Conservation (phyloP, 805 yeast species). For the Kazachstania africana region DNA sequence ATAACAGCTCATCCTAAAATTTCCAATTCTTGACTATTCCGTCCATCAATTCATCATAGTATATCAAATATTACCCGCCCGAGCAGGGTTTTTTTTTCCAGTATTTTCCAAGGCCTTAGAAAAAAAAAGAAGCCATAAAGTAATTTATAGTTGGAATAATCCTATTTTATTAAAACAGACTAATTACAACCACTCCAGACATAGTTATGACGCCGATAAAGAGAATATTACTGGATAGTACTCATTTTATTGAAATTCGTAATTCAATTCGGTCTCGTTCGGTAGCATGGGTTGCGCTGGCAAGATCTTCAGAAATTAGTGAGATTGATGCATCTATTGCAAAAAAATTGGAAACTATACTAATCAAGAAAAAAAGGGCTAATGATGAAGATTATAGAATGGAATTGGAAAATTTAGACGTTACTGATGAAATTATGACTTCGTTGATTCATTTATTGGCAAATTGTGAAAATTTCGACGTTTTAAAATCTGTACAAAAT, state of each 20-base stretch:
- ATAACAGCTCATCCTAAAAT: too few relatives aligned
- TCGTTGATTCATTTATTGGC: constrained; percentile 21
- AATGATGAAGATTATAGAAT: constrained; percentile 17
- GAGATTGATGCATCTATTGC: constrained; percentile 51
- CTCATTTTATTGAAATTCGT: constrained; percentile 51
- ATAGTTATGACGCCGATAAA: too few relatives aligned
- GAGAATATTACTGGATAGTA: constrained; percentile 43
- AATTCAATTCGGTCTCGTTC: constrained; percentile 64
- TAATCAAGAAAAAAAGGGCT: constrained; percentile 26
- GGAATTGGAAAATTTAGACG: constrained; percentile 16
- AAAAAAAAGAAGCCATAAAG: too few relatives aligned
- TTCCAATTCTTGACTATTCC: too few relatives aligned
- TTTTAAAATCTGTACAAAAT: constrained; percentile 22
- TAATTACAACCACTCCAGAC: too few relatives aligned
- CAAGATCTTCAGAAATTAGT: constrained; percentile 57
- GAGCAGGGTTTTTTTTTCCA: too few relatives aligned
- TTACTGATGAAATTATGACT: constrained; percentile 8
- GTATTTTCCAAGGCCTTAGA: too few relatives aligned
- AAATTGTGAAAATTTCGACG: constrained; percentile 14
- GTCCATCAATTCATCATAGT: too few relatives aligned
- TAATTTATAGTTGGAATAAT: too few relatives aligned
- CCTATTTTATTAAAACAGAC: too few relatives aligned
- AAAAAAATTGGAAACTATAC: constrained; percentile 19
- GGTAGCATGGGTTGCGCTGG: constrained; percentile 86
- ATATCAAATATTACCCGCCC: too few relatives aligned